Conservation (phyloP, 148 eudicot species). For the Silene latifolia region DNA sequence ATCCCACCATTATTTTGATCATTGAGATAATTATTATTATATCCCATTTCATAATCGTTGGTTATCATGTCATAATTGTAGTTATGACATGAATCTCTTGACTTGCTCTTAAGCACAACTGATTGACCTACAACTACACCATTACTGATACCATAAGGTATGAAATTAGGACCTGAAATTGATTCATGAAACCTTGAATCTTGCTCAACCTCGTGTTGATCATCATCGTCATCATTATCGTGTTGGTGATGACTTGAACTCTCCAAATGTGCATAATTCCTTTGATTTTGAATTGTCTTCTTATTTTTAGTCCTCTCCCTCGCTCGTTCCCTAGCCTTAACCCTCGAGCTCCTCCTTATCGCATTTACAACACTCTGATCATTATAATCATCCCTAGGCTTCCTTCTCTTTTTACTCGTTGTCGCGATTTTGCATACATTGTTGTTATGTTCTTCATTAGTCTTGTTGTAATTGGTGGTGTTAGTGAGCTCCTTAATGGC, state of each 20-base stretch:
- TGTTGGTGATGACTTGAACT: neutral
- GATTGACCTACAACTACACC: slow-evolving; percentile 16
- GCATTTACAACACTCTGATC: neutral
- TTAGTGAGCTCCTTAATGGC: slow-evolving; percentile 33
- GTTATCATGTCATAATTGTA: slow-evolving; percentile 20
- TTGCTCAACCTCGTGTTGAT: slow-evolving; percentile 2
- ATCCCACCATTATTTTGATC: slow-evolving; percentile 12
- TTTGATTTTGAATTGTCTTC: slow-evolving; percentile 10
- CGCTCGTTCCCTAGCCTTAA: slow-evolving; percentile 31
- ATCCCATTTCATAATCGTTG: slow-evolving; percentile 18
- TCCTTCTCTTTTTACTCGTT: slow-evolving; percentile 2
- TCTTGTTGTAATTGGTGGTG: neutral
- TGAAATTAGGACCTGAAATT: slow-evolving; percentile 6
- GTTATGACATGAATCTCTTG: slow-evolving; percentile 13
- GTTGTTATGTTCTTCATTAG: neutral
- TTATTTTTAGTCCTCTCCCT: slow-evolving; percentile 29
- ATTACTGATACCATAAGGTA: neutral
- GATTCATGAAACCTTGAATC: slow-evolving; percentile 12
- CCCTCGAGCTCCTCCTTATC: slow-evolving; percentile 18
- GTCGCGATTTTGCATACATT: neutral
- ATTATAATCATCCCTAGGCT: neutral
- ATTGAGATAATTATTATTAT: slow-evolving; percentile 13
- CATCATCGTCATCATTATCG: neutral
- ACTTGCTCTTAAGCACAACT: slow-evolving; percentile 12
- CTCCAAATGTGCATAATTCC: neutral